Base-by-base conservation (phyloP, 495 filamentous ascomycete species). In the Friedmanniomyces simplex region DNA sequence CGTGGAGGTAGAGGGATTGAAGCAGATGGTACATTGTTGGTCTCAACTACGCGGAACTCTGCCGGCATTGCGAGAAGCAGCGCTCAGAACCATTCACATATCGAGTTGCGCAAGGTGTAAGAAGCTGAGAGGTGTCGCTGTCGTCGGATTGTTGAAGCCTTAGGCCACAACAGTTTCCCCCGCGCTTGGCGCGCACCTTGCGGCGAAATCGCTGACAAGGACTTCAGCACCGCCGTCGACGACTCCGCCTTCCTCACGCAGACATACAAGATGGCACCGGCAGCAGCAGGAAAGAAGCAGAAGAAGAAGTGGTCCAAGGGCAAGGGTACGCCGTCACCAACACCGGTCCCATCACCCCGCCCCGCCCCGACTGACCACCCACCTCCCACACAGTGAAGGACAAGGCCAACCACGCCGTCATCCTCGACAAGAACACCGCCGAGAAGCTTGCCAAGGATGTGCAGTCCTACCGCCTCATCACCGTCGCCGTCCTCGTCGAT, bases 271-370 rank as follows among this genome's bases (percentile, higher is more conserved):
- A 60, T 60, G 64, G 64, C 64, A 47, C 64, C 64, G 14, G 62
- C 83, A 74, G 76, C 87, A 74, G 73, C 80, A 66, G 89, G 88
- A 72, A 95, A 94, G 84, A 95, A 95, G 81, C 88, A 91, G 74
- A 95, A 96, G 88, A 97, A 97, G 89, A 95, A 96, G 91, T 96
- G 91, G 91, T 96, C 91, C 67, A 98, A 96, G 88, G 94, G 89
- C 77, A 96, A 96, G 83, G 87, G 87, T 90, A 83, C 67, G 79
- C 73, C 37, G 53, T 50, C 24, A 43, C 8, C 43, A 41, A 24
- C n/a, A 48, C 6, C 41, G 60, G n/a, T n/a, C n/a, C 52, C 49
- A 28, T 47, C 11, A 37, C 51, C 18, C 54, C 59, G 46, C 59
- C 43, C 28, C 24, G 55, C 57, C 34, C 50, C 57, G 52, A 41